Conservation (phyloP, 805 yeast species). For the Brettanomyces nanus region DNA sequence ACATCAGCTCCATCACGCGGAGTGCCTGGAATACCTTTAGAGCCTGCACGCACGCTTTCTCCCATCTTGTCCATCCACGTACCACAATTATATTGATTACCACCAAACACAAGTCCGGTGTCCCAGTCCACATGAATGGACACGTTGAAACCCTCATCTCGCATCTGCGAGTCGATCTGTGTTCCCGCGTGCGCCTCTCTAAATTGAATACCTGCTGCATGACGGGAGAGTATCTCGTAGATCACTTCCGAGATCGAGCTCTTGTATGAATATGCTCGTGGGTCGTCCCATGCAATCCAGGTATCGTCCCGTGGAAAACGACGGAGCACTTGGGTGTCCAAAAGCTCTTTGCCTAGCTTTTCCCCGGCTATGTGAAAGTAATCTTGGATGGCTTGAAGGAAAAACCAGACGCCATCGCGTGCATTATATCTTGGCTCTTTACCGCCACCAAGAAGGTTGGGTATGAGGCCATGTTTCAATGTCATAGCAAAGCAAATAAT, state of each 20-base stretch:
- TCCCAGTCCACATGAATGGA: slow-evolving; percentile 76
- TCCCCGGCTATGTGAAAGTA: slow-evolving; percentile 57
- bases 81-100: slow-evolving; percentile 89
- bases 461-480: slow-evolving; percentile 90
- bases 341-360: slow-evolving; percentile 47
- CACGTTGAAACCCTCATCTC: slow-evolving; percentile 84
- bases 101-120: slow-evolving; percentile 85
- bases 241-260: slow-evolving; percentile 67
- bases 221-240: slow-evolving; percentile 77
- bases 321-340: slow-evolving; percentile 66
- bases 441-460: slow-evolving; percentile 88
- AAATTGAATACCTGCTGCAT: slow-evolving; percentile 79
- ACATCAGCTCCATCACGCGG: slow-evolving; percentile 97
- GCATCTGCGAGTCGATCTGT: slow-evolving; percentile 84
- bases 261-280: slow-evolving; percentile 66
- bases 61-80: slow-evolving; percentile 99
- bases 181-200: slow-evolving; percentile 96
- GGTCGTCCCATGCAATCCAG: slow-evolving; percentile 59
- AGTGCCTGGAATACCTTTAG: slow-evolving; percentile 92
- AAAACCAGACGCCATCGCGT: slow-evolving; percentile 96
- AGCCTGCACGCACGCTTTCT: slow-evolving; percentile 74
- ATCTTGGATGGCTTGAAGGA: slow-evolving; percentile 80
- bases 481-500: slow-evolving; percentile 85
- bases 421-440: slow-evolving; percentile 92
- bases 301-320: slow-evolving; percentile 80